Percentiles rank a stretch among this genome's conserved stretches.
These are phyloP conservation scores for Scheffersomyces insectosa DNA, from an alignment of 1,139 yeast genomes.

Conservation along the genomic window DNA sequence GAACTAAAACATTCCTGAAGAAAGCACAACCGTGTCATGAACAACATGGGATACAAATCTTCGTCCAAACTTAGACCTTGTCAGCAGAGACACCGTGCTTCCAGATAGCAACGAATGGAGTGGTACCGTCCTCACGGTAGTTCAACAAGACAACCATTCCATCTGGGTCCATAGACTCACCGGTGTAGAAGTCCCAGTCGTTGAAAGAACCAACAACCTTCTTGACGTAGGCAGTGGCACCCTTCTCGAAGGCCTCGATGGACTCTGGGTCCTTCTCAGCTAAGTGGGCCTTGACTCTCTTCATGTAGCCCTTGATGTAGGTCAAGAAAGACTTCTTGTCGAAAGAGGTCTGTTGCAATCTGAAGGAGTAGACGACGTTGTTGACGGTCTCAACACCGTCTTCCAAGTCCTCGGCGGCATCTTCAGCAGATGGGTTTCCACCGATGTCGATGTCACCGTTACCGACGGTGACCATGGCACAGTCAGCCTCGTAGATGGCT, in stretches of 20 bases:
- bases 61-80: conserved; percentile 67
- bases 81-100: conserved; percentile 92
- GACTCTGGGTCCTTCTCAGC: conserved; percentile 87
- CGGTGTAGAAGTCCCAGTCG: conserved; percentile 99
- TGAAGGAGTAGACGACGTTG: conserved; percentile 98
- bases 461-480: conserved; percentile 84
- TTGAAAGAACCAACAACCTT: conserved; percentile 92
- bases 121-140: conserved; percentile 99
- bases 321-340: conserved; percentile 97
- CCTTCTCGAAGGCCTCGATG: conserved; percentile 89
- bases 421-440: conserved; percentile 99
- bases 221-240: conserved; percentile 94
- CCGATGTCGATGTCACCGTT: conserved; percentile 96
- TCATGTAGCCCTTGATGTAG: conserved; percentile 99
- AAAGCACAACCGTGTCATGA: not conserved
- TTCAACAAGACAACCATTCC: conserved; percentile 96
- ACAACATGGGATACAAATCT: not conserved
- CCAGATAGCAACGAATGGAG: conserved; percentile 98
- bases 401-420: conserved; percentile 73
- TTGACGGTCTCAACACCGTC: conserved; percentile 87
- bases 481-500: conserved; percentile 95
- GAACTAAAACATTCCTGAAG: conserved; percentile 6
- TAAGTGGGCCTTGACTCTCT: conserved; percentile 85
- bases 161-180: conserved; percentile 99
- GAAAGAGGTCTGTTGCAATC: conserved; percentile 91